Conservation (phyloP, 306 rosid species). For the Citrullus mucosospermus region DNA sequence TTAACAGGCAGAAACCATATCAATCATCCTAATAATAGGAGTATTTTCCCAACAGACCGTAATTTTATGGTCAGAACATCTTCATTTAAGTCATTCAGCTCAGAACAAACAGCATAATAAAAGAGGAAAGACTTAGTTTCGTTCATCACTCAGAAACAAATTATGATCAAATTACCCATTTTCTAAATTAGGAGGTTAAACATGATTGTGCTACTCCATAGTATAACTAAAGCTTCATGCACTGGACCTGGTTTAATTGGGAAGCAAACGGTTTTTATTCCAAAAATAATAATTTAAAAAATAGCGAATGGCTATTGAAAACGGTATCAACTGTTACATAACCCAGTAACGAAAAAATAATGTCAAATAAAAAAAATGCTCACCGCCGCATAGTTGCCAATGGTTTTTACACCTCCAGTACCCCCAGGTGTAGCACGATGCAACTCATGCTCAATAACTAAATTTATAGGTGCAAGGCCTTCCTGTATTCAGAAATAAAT, state of each 20-base stretch:
- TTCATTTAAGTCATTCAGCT: neutral
- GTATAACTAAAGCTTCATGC: neutral
- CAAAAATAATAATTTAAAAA: no score
- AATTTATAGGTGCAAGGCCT: conserved; percentile 87
- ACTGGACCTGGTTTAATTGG: neutral
- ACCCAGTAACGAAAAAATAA: neutral
- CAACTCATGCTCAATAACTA: conserved; percentile 69
- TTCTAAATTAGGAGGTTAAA: neutral
- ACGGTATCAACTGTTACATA: neutral
- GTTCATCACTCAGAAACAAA: neutral
- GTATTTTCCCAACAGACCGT: neutral
- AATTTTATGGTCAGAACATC: neutral
- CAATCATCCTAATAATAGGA: neutral
- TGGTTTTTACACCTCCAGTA: conserved; percentile 97
- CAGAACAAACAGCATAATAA: neutral
- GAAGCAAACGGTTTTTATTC: neutral
- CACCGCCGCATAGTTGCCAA: conserved; percentile 97
- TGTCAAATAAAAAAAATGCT: conserved; percentile 18
- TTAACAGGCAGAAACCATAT: neutral
- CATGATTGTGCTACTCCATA: neutral
- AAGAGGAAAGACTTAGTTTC: neutral
- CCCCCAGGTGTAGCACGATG: conserved; percentile 99
- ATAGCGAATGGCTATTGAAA: neutral
- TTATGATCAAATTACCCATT: neutral
- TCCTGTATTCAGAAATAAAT: conserved; percentile 42